Conservation (phyloP, 768 basidiomycete species). For the Naganishia kalamii region DNA sequence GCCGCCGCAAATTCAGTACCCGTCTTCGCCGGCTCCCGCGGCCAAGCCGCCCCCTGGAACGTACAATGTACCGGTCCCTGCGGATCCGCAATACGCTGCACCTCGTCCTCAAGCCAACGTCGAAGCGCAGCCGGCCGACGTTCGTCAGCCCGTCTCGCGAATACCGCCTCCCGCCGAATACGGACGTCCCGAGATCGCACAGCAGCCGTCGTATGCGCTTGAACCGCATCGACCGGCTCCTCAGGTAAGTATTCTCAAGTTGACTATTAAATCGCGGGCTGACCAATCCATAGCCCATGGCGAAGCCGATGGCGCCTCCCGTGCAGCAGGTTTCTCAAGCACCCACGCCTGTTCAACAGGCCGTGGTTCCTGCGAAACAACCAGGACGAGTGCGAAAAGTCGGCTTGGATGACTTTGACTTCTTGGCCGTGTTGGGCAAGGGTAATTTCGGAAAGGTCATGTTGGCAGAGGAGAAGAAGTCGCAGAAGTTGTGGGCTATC, state of each 20-base stretch:
- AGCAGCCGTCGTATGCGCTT: conserved; percentile 15
- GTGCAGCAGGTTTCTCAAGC: conserved; percentile 35
- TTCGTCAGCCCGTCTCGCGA: conserved; percentile 27
- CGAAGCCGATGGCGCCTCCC: neutral
- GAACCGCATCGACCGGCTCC: conserved; percentile 5
- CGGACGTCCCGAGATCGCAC: conserved; percentile 22
- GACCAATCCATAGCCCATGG: neutral
- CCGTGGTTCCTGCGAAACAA: conserved; percentile 22
- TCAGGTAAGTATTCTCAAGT: conserved; percentile 10
- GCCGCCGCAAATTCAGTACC: conserved; percentile 25
- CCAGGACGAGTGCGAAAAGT: conserved; percentile 64
- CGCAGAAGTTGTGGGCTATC: conserved; percentile 86
- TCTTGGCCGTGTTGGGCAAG: conserved; percentile 94
- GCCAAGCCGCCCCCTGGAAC: conserved; percentile 31
- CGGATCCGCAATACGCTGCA: conserved; percentile 26
- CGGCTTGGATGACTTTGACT: conserved; percentile 97
- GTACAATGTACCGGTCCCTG: conserved; percentile 31
- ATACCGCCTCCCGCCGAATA: conserved; percentile 5
- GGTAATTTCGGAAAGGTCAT: conserved; percentile 99
- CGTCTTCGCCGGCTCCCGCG: conserved; percentile 28
- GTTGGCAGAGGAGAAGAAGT: conserved; percentile 96
- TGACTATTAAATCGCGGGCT: too few species aligned
- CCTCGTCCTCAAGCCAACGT: conserved; percentile 15
- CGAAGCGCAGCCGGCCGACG: neutral
- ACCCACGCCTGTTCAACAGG: conserved; percentile 34